A percentile compares a stretch with the other conserved stretches of the same genome.
phyloP scores from a whole-genome alignment of 2,329 filamentous ascomycete genomes.

The Cladosporium sp. region DNA sequence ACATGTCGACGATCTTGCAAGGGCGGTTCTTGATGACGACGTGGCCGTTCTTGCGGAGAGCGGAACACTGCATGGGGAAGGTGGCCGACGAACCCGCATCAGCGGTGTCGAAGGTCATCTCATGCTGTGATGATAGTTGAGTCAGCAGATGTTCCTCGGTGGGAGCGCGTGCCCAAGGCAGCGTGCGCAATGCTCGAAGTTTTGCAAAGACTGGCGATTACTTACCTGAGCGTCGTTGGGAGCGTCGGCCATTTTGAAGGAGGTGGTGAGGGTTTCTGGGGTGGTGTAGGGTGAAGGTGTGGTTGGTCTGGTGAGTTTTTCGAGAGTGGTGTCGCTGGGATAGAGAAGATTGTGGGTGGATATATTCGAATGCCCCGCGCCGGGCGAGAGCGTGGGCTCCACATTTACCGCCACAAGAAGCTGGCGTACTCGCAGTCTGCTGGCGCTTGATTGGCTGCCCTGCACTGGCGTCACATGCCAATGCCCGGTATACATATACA shows the following conservation, averaged over 20 bases:
- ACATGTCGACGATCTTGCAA: constrained; percentile 99
- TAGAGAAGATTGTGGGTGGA: constrained; percentile 13
- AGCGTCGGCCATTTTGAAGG: constrained; percentile 22
- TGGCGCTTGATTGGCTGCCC: not conserved
- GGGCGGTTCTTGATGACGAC: constrained; percentile 98
- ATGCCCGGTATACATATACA: not conserved
- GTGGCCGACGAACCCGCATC: constrained; percentile 94
- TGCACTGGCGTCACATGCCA: constrained; percentile 4
- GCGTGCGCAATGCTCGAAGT: not conserved
- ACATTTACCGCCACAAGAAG: not conserved
- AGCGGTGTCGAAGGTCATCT: constrained; percentile 80
- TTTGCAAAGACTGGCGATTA: not conserved
- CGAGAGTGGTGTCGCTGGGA: constrained; percentile 7
- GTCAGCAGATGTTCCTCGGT: constrained; percentile 16
- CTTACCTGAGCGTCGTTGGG: constrained; percentile 28
- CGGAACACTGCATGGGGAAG: constrained; percentile 98
- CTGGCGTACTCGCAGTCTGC: not conserved
- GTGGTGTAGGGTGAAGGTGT: constrained; percentile 9
- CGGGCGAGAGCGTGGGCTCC: not conserved
- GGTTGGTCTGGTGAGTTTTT: constrained; percentile 13
- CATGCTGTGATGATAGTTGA: constrained; percentile 40
- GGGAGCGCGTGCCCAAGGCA: not conserved
- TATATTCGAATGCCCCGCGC: constrained; percentile 8
- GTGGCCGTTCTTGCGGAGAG: constrained; percentile 97
- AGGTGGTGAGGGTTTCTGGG: constrained; percentile 2